A percentile compares a stretch with the other conserved stretches of the same genome.
Evolutionary conservation across 192 early-diverging fungal genomes (phyloP).

Genomic region (Coemansia furcata): DNA sequence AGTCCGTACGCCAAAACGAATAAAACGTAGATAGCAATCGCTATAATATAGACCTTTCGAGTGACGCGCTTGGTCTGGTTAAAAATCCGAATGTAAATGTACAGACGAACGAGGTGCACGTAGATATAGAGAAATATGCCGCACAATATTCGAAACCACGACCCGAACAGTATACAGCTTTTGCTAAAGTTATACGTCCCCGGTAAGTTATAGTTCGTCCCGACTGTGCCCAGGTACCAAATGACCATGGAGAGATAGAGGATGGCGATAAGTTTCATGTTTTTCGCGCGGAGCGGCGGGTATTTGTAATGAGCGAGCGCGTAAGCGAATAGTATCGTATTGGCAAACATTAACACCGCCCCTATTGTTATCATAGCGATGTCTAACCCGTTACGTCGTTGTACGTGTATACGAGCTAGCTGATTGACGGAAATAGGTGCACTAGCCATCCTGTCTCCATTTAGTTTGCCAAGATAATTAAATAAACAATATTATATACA

Average conservation of each 20-base stretch:
- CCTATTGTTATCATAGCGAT: conserved; percentile 16
- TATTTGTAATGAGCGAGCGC: conserved; percentile 20
- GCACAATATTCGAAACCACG: conserved; percentile 36
- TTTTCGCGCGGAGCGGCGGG: conserved; percentile 42
- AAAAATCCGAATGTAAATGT: conserved; percentile 45
- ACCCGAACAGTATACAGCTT: conserved; percentile 31
- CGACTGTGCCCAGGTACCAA: conserved; percentile 40
- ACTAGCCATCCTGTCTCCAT: not conserved
- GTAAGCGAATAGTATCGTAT: conserved; percentile 33
- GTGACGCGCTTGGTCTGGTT: conserved; percentile 12
- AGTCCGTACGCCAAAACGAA: conserved; percentile 21
- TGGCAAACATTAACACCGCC: conserved; percentile 21
- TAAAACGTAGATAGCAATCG: not conserved
- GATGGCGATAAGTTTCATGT: conserved; percentile 25
- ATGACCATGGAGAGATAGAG: conserved; percentile 36
- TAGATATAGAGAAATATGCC: conserved; percentile 34
- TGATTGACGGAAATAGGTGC: not conserved
- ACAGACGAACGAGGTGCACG: conserved; percentile 32
- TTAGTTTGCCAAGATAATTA: not conserved
- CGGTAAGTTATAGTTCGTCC: conserved; percentile 33
- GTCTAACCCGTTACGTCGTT: conserved; percentile 6
- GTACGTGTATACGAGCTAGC: not conserved
- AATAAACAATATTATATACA: not conserved
- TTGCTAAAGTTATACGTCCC: not conserved
- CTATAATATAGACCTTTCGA: conserved; percentile 3